phyloP scores from a whole-genome alignment of 2,329 filamentous ascomycete genomes.

The Phymatotrichopsis omnivora region DNA sequence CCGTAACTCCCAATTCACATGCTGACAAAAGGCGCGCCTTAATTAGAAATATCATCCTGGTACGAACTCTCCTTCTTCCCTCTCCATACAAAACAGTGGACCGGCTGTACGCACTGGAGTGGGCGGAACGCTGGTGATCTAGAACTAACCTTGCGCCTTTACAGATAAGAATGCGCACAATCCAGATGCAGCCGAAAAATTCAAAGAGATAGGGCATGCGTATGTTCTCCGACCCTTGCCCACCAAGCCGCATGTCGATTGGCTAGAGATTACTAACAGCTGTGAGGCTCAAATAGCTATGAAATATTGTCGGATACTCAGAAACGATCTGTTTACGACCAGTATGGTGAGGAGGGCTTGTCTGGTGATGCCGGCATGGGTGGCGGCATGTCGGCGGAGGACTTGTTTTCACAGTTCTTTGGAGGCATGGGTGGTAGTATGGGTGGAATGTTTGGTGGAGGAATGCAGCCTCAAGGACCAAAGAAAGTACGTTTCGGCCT shows the following conservation, averaged over 20 bases:
- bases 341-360: slow-evolving; percentile 93
- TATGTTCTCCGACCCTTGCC: slow-evolving; percentile 10
- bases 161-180: slow-evolving; percentile 94
- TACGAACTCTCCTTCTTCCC: slow-evolving; percentile 9
- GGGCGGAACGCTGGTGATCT: no score
- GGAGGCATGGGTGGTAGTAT: slow-evolving; percentile 59
- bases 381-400: slow-evolving; percentile 86
- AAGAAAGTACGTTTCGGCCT: slow-evolving; percentile 40
- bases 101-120: no score
- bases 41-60: slow-evolving; percentile 29
- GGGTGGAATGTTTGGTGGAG: slow-evolving; percentile 65
- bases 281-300: no score
- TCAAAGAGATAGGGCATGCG: slow-evolving; percentile 58
- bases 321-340: slow-evolving; percentile 87
- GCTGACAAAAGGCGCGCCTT: slow-evolving; percentile 7
- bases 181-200: slow-evolving; percentile 88
- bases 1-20: not conserved
- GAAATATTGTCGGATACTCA: slow-evolving; percentile 86
- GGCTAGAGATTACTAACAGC: no score
- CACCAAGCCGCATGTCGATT: no score
- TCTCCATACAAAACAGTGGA: not conserved
- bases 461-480: slow-evolving; percentile 69
- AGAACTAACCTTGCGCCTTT: slow-evolving; percentile 17
- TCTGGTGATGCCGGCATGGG: slow-evolving; percentile 71
- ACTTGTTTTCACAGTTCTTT: slow-evolving; percentile 96